A percentile compares a stretch with the other conserved stretches of the same genome.
These are phyloP conservation scores for Primulina tabacum DNA, from an alignment of 257 asterid species.

Conservation along the genomic window DNA sequence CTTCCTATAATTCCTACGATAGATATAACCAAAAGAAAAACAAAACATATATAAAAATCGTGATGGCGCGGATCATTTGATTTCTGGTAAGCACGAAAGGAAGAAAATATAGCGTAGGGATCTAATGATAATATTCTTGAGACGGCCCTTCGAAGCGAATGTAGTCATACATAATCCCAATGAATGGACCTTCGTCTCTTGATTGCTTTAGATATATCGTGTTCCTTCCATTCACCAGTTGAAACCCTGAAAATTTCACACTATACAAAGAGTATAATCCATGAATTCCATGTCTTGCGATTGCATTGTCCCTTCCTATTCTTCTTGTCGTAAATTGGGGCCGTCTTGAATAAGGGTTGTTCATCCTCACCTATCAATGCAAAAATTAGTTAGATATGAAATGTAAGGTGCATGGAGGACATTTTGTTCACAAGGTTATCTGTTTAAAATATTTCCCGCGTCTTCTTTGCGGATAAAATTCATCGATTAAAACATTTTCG, in stretches of 20 bases:
- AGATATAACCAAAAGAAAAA: too few relatives aligned
- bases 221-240: slow-evolving; percentile 43
- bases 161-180: slow-evolving; percentile 62
- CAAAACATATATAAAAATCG: too few relatives aligned
- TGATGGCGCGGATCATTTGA: not conserved
- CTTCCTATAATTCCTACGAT: not conserved
- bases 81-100: not conserved
- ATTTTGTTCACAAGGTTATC: too few relatives aligned
- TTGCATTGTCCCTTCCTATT: slow-evolving; percentile 58
- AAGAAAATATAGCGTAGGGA: too few relatives aligned
- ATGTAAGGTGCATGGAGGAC: too few relatives aligned
- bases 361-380: slow-evolving; percentile 43
- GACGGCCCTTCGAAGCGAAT: slow-evolving; percentile 54
- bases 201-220: slow-evolving; percentile 44
- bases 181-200: slow-evolving; percentile 30
- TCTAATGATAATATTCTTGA: too few relatives aligned
- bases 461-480: too few relatives aligned
- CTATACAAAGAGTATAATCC: slow-evolving; percentile 43
- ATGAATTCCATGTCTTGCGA: slow-evolving; percentile 74
- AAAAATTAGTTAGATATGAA: too few relatives aligned
- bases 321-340: slow-evolving; percentile 36
- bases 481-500: too few relatives aligned
- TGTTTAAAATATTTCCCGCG: too few relatives aligned
- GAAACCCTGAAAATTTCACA: slow-evolving; percentile 29
- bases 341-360: slow-evolving; percentile 19